Evolutionary conservation across 352 stramenopile genomes (phyloP).

Genomic region (Phytophthora hibernalis): DNA sequence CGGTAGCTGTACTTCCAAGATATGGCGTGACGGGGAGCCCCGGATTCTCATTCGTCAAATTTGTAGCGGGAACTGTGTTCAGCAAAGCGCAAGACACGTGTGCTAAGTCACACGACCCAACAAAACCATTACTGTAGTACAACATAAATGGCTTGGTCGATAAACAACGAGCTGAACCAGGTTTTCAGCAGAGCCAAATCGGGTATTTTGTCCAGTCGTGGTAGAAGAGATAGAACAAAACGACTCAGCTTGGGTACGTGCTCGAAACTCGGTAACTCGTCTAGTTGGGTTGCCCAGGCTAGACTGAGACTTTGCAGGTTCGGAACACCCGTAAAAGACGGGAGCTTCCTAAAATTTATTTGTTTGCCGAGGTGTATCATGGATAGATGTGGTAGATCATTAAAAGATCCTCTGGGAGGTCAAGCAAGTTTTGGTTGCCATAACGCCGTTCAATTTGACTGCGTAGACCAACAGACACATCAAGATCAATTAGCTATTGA

Average conservation of each 20-base stretch:
- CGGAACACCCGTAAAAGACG: slow-evolving; percentile 6
- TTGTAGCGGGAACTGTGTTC: not conserved
- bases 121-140: slow-evolving; percentile 19
- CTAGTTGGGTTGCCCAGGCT: not conserved
- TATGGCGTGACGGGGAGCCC: not conserved
- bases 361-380: slow-evolving; percentile 7
- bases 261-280: slow-evolving; percentile 1
- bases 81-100: not conserved
- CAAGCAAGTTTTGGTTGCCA: slow-evolving; percentile 7
- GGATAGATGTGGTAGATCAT: slow-evolving; percentile 6
- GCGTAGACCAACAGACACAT: not conserved
- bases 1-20: slow-evolving; percentile 1
- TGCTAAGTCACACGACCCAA: slow-evolving; percentile 3
- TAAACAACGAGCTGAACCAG: slow-evolving; percentile 8
- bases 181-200: slow-evolving; percentile 12
- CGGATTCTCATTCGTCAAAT: slow-evolving; percentile 1
- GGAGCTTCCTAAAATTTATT: not conserved
- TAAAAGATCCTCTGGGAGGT: slow-evolving; percentile 6
- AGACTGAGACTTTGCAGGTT: slow-evolving; percentile 3
- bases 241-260: not conserved
- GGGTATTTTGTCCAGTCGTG: not conserved
- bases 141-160: slow-evolving; percentile 6
- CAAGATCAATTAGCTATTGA: not conserved
- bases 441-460: slow-evolving; percentile 14
- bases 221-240: not conserved